Evolutionary conservation across 768 basidiomycete species (phyloP), one percentile per base, ranked within the genome.

Genomic region (Rhodocollybia butyracea): DNA sequence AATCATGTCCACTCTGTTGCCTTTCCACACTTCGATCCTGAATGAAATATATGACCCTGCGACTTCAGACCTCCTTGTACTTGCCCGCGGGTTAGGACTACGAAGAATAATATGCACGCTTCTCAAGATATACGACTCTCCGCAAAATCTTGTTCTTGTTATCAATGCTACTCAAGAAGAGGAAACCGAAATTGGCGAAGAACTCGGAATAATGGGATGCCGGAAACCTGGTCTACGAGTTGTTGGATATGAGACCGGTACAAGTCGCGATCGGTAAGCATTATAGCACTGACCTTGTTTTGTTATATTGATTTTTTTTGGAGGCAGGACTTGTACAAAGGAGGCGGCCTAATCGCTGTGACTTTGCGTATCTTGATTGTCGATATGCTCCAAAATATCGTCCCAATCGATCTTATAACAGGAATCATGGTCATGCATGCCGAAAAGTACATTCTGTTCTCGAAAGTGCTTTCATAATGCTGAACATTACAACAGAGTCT

Each of bases 361-460:
- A 98, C 97, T 0, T 94, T 92, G 24, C 85, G 92, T 19, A 98
- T 99, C 61, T 75, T 98, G 12, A 89, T 96, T 22, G 94, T 96
- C 51, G 97, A 99, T 67, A 90, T 98, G 85, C 73, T 99, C 29
- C 88, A 88, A 66, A 78, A 82, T 24, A 89, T 91, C 64, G 83
- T 98, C 27, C 94, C 95, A 1, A 86, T 81, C 2, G 80, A 90
- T 31, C 75, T 94, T 46, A 88, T 99, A 39, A 90, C 95, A 1
- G 97, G 97, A 1, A 78, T 99, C 27, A 72, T 98, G 17, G 80
- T 99, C 11, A 67, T 98, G 29, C 96, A 95, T 61, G 94, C 94
- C 0, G 97, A 99, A 68, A 85, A 79, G 94, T 94, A 22, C 24
- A n/a, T n/a, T n/a, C n/a, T n/a, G n/a, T n/a, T n/a, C 62, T 4